These are phyloP conservation scores for Pseudopyrenochaeta lycopersici DNA, from an alignment of 2,329 filamentous ascomycete genomes.

Conservation along the genomic window DNA sequence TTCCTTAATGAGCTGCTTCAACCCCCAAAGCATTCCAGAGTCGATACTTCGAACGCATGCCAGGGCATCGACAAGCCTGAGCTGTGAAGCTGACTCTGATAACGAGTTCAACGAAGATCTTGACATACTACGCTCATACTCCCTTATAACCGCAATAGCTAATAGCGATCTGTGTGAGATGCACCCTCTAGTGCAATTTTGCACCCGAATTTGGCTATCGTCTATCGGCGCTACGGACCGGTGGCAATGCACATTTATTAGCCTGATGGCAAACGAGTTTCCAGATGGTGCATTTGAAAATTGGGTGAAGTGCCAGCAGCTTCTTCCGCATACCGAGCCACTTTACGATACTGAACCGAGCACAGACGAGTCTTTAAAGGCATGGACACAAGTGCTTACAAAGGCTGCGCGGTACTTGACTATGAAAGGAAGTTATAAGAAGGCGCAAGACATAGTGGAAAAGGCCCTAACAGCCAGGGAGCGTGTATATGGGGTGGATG, in stretches of 20 bases:
- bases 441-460: constrained; percentile 15
- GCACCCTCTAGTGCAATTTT: constrained; percentile 26
- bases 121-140: constrained; percentile 21
- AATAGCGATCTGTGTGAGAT: constrained; percentile 12
- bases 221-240: constrained; percentile 6
- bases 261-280: constrained; percentile 17
- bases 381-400: constrained; percentile 19
- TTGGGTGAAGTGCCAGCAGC: constrained; percentile 19
- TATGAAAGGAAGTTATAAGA: constrained; percentile 9
- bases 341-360: constrained; percentile 10
- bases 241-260: constrained; percentile 18
- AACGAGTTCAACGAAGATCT: constrained; percentile 22
- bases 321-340: constrained; percentile 21
- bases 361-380: constrained; percentile 4
- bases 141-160: constrained; percentile 12
- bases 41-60: constrained; percentile 31
- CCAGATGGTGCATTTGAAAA: constrained; percentile 16
- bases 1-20: constrained; percentile 59
- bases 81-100: constrained; percentile 1
- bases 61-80: background rate
- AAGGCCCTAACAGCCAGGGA: constrained; percentile 10
- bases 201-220: constrained; percentile 22
- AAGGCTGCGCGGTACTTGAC: constrained; percentile 17
- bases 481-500: constrained; percentile 5
- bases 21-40: constrained; percentile 54